phyloP scores from a whole-genome alignment of 2,329 filamentous ascomycete species.

The Lithohypha guttulata region DNA sequence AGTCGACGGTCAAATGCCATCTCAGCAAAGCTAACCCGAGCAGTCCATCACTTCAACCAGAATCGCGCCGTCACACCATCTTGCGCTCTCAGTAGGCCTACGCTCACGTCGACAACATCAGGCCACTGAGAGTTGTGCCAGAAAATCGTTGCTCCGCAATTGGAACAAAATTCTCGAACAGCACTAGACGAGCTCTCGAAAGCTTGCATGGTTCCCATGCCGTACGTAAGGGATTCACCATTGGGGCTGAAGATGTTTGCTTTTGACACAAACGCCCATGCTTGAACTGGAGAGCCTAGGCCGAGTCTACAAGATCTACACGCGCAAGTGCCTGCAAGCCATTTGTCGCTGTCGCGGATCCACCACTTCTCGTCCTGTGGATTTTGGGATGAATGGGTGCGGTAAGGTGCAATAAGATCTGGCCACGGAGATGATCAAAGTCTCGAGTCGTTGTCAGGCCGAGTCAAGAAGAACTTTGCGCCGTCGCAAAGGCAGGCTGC shows the following conservation, averaged over 20 bases:
- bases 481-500: slow-evolving; percentile 31
- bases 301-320: slow-evolving; percentile 52
- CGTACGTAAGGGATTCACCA: slow-evolving; percentile 24
- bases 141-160: slow-evolving; percentile 55
- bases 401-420: slow-evolving; percentile 43
- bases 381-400: slow-evolving; percentile 33
- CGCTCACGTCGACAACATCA: slow-evolving; percentile 52
- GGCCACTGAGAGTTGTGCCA: slow-evolving; percentile 47
- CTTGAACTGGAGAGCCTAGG: slow-evolving; percentile 53
- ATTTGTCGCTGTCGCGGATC: slow-evolving; percentile 41
- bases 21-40: slow-evolving; percentile 49
- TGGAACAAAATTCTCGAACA: slow-evolving; percentile 50
- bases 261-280: slow-evolving; percentile 55
- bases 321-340: slow-evolving; percentile 50
- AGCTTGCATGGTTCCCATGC: slow-evolving; percentile 36
- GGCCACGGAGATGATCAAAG: slow-evolving; percentile 40
- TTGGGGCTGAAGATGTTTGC: slow-evolving; percentile 39
- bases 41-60: slow-evolving; percentile 54
- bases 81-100: slow-evolving; percentile 43
- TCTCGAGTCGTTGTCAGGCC: slow-evolving; percentile 40
- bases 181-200: slow-evolving; percentile 47
- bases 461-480: slow-evolving; percentile 47
- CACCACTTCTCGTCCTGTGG: slow-evolving; percentile 48
- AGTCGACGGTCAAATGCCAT: slow-evolving; percentile 34
- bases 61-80: slow-evolving; percentile 45